Percentiles rank a stretch among this genome's conserved stretches.
Evolutionary conservation across 2,329 filamentous ascomycete species (phyloP).

Genomic region (Nakataea oryzae): DNA sequence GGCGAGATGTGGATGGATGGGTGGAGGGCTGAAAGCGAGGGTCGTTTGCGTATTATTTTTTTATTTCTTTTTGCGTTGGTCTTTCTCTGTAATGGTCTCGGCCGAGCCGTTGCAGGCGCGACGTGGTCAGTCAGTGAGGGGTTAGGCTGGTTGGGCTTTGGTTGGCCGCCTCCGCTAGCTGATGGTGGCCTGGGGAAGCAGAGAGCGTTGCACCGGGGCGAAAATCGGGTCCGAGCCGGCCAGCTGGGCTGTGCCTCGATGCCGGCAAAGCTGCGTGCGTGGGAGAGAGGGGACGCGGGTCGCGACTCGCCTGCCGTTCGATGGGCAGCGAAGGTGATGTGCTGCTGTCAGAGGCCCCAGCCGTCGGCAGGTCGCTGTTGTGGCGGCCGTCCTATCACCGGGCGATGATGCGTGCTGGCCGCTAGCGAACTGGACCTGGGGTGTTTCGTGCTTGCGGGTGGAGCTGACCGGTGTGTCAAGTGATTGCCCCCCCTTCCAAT

Average conservation of each 20-base stretch:
- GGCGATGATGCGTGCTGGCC: not conserved
- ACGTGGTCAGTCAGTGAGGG: not conserved
- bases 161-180: not conserved
- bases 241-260: not conserved
- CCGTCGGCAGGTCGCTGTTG: too few relatives aligned
- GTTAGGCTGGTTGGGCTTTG: not conserved
- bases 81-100: too few relatives aligned
- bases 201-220: not conserved
- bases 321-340: not conserved
- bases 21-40: too few relatives aligned
- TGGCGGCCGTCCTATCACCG: not conserved
- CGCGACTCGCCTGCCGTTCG: too few relatives aligned
- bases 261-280: not conserved
- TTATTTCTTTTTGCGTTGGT: too few relatives aligned
- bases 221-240: not conserved
- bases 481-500: not conserved
- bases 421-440: not conserved
- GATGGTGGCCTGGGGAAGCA: not conserved
- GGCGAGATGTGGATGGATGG: not conserved
- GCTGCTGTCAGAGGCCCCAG: not conserved
- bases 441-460: not conserved
- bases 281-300: too few relatives aligned
- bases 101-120: not conserved
- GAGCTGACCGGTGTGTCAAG: not conserved
- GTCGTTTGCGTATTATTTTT: too few relatives aligned